These are phyloP conservation scores for Closterium sp. DNA, from an alignment of 139 green algal genomes.

Conservation along the genomic window DNA sequence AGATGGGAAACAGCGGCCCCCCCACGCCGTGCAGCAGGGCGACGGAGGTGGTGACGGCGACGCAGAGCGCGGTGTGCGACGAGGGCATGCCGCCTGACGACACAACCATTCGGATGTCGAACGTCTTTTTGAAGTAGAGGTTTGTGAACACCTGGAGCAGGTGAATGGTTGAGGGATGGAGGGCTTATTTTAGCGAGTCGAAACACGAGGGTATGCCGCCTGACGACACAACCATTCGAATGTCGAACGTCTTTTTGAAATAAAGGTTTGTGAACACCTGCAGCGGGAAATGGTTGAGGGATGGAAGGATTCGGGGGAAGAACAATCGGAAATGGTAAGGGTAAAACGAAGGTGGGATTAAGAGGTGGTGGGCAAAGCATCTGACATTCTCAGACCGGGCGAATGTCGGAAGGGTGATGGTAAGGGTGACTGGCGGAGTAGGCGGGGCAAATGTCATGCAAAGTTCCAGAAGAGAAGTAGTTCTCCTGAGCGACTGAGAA, in stretches of 20 bases:
- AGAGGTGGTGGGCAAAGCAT: neutral
- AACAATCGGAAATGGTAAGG: neutral
- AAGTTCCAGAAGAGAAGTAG: no score
- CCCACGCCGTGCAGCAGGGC: slow-evolving; percentile 79
- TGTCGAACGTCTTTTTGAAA: slow-evolving; percentile 80
- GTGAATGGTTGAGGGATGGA: neutral
- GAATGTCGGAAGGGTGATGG: no score
- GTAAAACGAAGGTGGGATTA: neutral
- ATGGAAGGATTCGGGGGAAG: neutral
- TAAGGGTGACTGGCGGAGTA: no score
- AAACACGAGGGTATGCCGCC: slow-evolving; percentile 98
- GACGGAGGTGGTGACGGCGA: slow-evolving; percentile 84
- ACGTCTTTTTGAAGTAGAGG: slow-evolving; percentile 75
- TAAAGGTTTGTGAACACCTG: slow-evolving; percentile 53
- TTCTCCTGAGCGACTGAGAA: no score
- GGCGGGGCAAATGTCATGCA: no score
- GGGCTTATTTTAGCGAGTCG: no score
- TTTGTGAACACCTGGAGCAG: slow-evolving; percentile 40
- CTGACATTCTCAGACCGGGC: no score
- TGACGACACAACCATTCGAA: slow-evolving; percentile 75
- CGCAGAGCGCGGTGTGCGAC: slow-evolving; percentile 88
- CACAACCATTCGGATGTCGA: slow-evolving; percentile 74
- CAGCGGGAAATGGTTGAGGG: neutral
- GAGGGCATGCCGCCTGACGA: slow-evolving; percentile 97
- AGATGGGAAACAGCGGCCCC: slow-evolving; percentile 81